Conservation (phyloP, 169 alveolate genomes). For the Plasmodium inui region DNA sequence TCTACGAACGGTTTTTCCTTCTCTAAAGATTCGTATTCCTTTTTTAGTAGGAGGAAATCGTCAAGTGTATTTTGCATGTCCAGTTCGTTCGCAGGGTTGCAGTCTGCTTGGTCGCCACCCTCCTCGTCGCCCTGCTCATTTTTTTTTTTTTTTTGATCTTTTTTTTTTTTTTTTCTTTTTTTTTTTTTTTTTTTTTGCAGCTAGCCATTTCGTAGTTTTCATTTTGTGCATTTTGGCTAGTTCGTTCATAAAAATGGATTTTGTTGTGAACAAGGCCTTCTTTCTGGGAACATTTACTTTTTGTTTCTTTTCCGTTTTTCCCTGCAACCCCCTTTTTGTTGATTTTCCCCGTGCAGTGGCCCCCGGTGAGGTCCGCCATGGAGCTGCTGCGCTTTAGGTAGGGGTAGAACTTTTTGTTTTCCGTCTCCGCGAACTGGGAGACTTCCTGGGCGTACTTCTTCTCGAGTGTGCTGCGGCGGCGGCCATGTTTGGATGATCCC, state of each 20-base stretch:
- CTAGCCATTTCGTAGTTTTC: neutral
- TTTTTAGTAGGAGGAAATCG: constrained; percentile 8
- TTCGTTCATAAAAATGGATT: neutral
- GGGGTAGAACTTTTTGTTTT: constrained; percentile 11
- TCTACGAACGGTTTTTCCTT: neutral
- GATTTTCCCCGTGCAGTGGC: neutral
- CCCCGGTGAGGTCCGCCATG: neutral
- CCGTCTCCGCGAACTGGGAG: neutral
- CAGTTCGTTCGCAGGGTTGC: neutral
- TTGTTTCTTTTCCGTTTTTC: neutral
- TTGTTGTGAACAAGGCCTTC: constrained; percentile 1
- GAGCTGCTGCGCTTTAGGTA: constrained; percentile 16
- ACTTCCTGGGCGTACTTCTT: constrained; percentile 34
- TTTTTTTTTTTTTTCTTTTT: neutral
- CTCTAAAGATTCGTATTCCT: constrained; percentile 37
- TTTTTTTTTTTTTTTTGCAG: neutral
- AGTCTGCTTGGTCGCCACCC: neutral
- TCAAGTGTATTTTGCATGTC: neutral
- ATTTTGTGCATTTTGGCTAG: constrained; percentile 11
- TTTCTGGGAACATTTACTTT: neutral
- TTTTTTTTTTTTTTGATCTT: neutral
- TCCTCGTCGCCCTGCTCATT: neutral
- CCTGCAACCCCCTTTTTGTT: neutral
- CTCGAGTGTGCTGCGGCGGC: neutral
- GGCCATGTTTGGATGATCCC: neutral